Base-by-base conservation (phyloP, 2,329 filamentous ascomycete genomes). In the Akanthomyces muscarius region DNA sequence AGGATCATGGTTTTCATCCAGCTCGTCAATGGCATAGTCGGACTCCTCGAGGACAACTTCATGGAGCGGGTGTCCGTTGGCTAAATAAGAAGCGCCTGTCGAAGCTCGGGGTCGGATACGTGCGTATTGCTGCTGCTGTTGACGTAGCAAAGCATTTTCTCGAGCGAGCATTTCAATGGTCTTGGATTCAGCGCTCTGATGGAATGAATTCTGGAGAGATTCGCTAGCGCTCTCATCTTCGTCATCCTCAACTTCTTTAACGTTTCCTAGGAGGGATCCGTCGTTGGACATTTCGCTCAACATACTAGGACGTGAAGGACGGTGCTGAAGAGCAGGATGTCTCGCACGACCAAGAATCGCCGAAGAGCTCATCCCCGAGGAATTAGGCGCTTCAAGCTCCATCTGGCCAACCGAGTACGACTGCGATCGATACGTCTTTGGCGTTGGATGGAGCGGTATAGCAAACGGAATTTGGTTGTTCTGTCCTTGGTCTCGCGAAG, bases 401-500 rank as follows among this genome's bases (percentile, higher is more conserved):
- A 92, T 81, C 73, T 97, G 93, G 5, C 93, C 93, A 54, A 96
- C 94, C 0, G 94, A 98, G 75, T 98, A 98, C 5, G 95, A 98
- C 75, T 97, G 92, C 6, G 95, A 99, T 50, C 95, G 88, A 70
- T 96, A 95, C 1, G 91, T 92, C 75, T 98, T 98, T 1, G 91
- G 91, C 0, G 91, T 95, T 0, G 94, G 92, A 66, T 96, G 91
- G 23, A 96, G 81, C 4, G 92, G 92, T 68, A 96, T 96, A 7
- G 90, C 84, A 70, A 96, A 96, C 1, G 92, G 91, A 61, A 96
- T 90, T 66, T 94, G 86, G 68, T 81, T 75, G 65, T 84, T 88
- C 48, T 79, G 78, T 41, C 74, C 82, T 68, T 74, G 82, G 68
- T 83, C 84, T 71, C 80, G 81, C 53, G 78, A 80, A 53, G 80